Evolutionary conservation across 345 rosid species (phyloP).

Genomic region (Arabidopsis suecica): DNA sequence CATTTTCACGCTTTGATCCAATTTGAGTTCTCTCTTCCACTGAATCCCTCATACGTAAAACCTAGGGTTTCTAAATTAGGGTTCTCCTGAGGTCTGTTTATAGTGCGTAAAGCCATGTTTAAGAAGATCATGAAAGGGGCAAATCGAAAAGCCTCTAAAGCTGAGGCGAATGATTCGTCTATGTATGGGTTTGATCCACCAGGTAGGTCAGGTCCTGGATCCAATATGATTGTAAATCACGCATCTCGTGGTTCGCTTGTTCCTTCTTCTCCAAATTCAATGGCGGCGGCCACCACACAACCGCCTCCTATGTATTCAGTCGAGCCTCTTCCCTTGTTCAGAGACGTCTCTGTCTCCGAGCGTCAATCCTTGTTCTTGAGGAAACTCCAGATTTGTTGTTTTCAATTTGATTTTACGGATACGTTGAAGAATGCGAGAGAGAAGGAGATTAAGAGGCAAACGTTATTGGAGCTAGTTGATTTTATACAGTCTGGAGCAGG

Average conservation of each 20-base stretch:
- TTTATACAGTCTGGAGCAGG: conserved; percentile 79
- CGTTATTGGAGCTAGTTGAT: conserved; percentile 78
- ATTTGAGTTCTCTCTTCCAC: conserved; percentile 23
- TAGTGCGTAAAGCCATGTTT: conserved; percentile 54
- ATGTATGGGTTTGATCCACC: conserved; percentile 51
- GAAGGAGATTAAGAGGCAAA: conserved; percentile 86
- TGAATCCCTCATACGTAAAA: conserved; percentile 19
- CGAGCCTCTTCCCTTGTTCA: conserved; percentile 70
- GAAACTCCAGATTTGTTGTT: conserved; percentile 81
- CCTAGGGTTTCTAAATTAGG: conserved; percentile 35
- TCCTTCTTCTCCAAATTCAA: conserved; percentile 36
- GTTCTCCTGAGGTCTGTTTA: conserved; percentile 1
- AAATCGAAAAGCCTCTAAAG: conserved; percentile 70
- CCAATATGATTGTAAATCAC: conserved; percentile 69
- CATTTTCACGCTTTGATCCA: conserved; percentile 28
- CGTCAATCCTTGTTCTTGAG: conserved; percentile 65
- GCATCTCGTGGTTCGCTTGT: conserved; percentile 55
- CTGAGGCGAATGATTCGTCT: conserved; percentile 56
- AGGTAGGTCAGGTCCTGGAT: conserved; percentile 45
- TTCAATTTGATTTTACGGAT: conserved; percentile 74
- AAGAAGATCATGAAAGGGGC: conserved; percentile 87
- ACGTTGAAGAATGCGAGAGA: conserved; percentile 61
- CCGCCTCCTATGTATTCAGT: conserved; percentile 65
- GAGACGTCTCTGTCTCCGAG: conserved; percentile 67
- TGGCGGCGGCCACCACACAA: conserved; percentile 29